Percentiles rank a stretch among this genome's conserved stretches.
Evolutionary conservation across 345 rosid genomes (phyloP).

Genomic region (Citrus cavaleriei): DNA sequence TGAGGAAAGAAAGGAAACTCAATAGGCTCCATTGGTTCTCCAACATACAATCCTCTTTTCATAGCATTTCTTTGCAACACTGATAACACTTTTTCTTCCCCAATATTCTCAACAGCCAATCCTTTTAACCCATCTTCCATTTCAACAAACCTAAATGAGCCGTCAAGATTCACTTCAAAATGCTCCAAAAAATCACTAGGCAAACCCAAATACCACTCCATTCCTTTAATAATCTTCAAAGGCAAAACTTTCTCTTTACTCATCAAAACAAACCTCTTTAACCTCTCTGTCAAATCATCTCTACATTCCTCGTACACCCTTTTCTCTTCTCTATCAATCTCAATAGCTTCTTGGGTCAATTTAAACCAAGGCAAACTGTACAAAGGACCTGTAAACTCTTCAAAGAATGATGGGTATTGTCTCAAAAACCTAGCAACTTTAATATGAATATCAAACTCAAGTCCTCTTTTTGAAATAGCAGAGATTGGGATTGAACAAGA

Average conservation of each 20-base stretch:
- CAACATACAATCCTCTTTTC: constrained; percentile 38
- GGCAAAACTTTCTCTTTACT: constrained; percentile 67
- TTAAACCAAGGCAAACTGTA: constrained; percentile 87
- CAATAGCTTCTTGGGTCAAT: constrained; percentile 65
- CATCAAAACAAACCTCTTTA: constrained; percentile 69
- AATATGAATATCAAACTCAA: constrained; percentile 58
- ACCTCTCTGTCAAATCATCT: constrained; percentile 51
- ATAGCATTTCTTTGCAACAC: constrained; percentile 60
- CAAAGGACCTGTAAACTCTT: constrained; percentile 72
- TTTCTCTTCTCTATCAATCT: constrained; percentile 56
- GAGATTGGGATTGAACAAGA: constrained; percentile 68
- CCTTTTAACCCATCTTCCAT: constrained; percentile 72
- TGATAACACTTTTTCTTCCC: constrained; percentile 39
- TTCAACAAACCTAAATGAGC: constrained; percentile 58
- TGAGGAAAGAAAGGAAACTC: constrained; percentile 81
- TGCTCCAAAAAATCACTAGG: constrained; percentile 52
- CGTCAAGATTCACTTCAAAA: constrained; percentile 38
- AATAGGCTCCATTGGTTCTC: constrained; percentile 37
- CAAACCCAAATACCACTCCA: constrained; percentile 86
- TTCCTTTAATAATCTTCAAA: constrained; percentile 65
- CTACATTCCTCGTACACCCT: constrained; percentile 36
- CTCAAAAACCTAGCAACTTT: constrained; percentile 70
- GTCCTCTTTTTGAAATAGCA: constrained; percentile 65
- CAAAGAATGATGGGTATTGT: constrained; percentile 68
- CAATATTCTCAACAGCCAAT: constrained; percentile 39